Percentiles rank a stretch among this genome's conserved stretches.
Evolutionary conservation across 2,329 filamentous ascomycete genomes (phyloP).

Genomic region (Cephalotrichum gorgonifer): DNA sequence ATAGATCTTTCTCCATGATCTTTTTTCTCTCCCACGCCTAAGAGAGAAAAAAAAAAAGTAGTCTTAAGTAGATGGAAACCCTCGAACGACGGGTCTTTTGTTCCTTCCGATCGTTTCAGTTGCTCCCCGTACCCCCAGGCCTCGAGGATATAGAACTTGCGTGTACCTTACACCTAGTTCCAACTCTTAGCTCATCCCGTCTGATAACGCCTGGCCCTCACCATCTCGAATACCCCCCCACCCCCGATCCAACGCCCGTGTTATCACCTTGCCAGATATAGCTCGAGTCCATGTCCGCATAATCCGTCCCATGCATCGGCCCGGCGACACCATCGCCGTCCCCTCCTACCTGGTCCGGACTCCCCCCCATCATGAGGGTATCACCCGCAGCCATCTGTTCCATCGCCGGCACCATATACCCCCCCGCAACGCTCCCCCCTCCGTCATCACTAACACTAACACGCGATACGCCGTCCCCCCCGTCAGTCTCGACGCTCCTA

Average conservation of each 20-base stretch:
- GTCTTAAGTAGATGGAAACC: no score
- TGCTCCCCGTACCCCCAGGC: no score
- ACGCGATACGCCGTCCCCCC: not conserved
- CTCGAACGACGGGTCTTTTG: no score
- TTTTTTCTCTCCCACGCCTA: no score
- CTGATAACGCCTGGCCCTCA: not conserved
- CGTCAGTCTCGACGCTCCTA: slow-evolving; percentile 6
- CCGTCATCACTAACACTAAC: no score
- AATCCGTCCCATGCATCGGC: not conserved
- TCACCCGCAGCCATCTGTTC: not conserved
- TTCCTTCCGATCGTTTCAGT: no score
- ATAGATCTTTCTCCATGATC: not conserved
- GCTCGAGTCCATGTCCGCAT: slow-evolving; percentile 35
- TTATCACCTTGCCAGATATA: slow-evolving; percentile 33
- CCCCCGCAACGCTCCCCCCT: not conserved
- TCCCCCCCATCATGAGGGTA: not conserved
- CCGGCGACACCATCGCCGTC: slow-evolving; percentile 4
- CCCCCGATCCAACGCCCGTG: slow-evolving; percentile 12
- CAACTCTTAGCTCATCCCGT: not conserved
- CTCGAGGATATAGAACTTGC: no score
- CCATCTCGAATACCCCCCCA: not conserved
- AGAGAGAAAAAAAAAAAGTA: no score
- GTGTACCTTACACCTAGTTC: no score
- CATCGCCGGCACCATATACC: not conserved
- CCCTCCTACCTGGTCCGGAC: slow-evolving; percentile 10